Conservation (phyloP, 108 stramenopile genomes). For the Skeletonema menzelii region DNA sequence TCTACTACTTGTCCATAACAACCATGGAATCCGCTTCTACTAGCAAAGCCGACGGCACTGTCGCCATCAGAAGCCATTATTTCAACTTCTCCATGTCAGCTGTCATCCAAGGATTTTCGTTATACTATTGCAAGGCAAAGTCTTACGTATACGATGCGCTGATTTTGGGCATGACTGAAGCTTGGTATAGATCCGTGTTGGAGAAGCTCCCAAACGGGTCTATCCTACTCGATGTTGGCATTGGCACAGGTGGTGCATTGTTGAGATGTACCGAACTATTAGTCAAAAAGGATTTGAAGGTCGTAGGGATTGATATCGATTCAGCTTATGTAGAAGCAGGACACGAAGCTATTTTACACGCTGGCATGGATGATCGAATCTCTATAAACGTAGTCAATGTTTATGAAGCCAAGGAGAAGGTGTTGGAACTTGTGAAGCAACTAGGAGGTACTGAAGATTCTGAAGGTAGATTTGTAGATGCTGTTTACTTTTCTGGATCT, state of each 20-base stretch:
- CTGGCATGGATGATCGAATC: constrained; percentile 29
- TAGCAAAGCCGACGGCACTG: background rate
- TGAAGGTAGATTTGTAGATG: constrained; percentile 48
- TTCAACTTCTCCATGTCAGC: constrained; percentile 12
- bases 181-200: constrained; percentile 62
- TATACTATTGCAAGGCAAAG: constrained; percentile 33
- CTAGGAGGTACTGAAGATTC: constrained; percentile 7
- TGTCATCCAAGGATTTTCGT: constrained; percentile 9
- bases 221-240: constrained; percentile 64
- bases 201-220: constrained; percentile 22
- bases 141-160: constrained; percentile 59
- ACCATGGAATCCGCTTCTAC: background rate
- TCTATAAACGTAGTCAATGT: constrained; percentile 47
- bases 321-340: constrained; percentile 57
- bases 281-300: constrained; percentile 40
- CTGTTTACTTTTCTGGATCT: constrained; percentile 71
- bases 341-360: constrained; percentile 21
- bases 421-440: constrained; percentile 22
- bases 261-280: constrained; percentile 42
- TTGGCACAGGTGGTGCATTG: constrained; percentile 65
- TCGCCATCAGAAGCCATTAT: background rate
- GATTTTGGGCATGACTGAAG: constrained; percentile 63
- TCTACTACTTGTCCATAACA: background rate
- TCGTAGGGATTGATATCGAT: constrained; percentile 70
- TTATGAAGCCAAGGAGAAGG: constrained; percentile 33